Percentiles rank a stretch among this genome's conserved stretches.
Evolutionary conservation across 352 stramenopile genomes (phyloP).

Genomic region (Pythium guiyangense): DNA sequence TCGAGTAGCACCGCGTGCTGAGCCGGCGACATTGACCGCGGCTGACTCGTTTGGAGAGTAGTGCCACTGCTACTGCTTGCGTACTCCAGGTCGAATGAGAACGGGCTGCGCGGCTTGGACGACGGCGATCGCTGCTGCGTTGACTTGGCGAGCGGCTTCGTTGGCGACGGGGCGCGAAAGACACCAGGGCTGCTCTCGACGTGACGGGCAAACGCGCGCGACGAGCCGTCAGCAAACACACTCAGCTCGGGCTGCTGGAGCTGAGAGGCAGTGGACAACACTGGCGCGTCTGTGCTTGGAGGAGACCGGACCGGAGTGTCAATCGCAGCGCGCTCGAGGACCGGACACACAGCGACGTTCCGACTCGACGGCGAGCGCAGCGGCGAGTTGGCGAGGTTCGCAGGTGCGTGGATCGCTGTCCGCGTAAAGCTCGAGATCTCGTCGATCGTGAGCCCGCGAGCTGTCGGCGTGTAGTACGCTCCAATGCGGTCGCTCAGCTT

Average conservation of each 20-base stretch:
- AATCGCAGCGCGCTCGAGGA: constrained; percentile 31
- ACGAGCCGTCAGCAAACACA: constrained; percentile 53
- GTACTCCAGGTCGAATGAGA: constrained; percentile 33
- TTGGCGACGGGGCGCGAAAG: constrained; percentile 49
- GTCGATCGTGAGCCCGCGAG: constrained; percentile 58
- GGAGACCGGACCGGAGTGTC: background rate
- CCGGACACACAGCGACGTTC: constrained; percentile 45
- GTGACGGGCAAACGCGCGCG: constrained; percentile 52
- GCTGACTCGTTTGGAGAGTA: background rate
- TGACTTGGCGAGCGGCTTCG: constrained; percentile 21
- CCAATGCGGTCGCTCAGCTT: constrained; percentile 80
- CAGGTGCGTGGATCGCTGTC: constrained; percentile 37
- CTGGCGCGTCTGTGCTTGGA: background rate
- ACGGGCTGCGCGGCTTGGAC: constrained; percentile 23
- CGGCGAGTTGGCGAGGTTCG: constrained; percentile 32
- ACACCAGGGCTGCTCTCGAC: constrained; percentile 59
- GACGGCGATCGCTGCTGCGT: constrained; percentile 13
- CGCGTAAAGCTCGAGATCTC: constrained; percentile 65
- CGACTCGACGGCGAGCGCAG: constrained; percentile 35
- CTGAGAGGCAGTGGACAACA: background rate
- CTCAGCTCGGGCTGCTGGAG: constrained; percentile 24
- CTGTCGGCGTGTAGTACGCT: constrained; percentile 65
- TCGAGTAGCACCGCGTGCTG: constrained; percentile 32
- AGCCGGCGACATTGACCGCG: constrained; percentile 11
- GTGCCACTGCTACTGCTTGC: background rate